Percentiles rank a stretch among this genome's conserved stretches.
These are phyloP conservation scores for Kuraishia ogatae DNA, from an alignment of 805 yeast species.

Conservation along the genomic window DNA sequence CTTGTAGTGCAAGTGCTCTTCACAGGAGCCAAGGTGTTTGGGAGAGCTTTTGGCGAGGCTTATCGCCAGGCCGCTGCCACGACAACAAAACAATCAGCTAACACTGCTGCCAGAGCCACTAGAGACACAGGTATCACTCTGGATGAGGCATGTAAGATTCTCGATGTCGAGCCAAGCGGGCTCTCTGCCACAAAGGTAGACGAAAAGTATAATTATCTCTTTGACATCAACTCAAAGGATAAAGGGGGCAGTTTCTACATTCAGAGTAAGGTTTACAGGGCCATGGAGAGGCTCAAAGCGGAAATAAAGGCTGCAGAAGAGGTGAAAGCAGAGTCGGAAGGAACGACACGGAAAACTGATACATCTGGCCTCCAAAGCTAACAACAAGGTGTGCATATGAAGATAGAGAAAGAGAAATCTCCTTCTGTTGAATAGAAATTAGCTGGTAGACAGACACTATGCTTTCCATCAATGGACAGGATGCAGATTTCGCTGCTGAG, in stretches of 20 bases:
- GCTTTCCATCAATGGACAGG: not conserved
- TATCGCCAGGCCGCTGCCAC: constrained; percentile 95
- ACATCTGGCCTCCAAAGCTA: constrained; percentile 1
- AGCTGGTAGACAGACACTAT: too few species aligned
- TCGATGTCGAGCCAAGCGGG: constrained; percentile 61
- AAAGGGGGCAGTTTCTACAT: constrained; percentile 94
- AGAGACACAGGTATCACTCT: constrained; percentile 72
- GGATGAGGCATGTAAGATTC: constrained; percentile 86
- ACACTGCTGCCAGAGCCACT: constrained; percentile 34
- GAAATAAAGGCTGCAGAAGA: constrained; percentile 56
- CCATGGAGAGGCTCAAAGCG: constrained; percentile 81
- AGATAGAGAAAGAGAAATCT: not conserved
- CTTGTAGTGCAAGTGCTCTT: constrained; percentile 79
- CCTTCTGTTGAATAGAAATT: too few species aligned
- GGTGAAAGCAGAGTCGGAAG: constrained; percentile 18
- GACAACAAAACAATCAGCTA: constrained; percentile 63
- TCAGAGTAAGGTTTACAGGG: constrained; percentile 89
- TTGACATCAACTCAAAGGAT: constrained; percentile 84
- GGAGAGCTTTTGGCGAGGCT: constrained; percentile 94
- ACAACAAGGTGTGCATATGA: not conserved
- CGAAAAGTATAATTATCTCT: constrained; percentile 70
- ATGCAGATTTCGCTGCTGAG: not conserved
- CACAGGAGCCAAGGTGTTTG: constrained; percentile 94
- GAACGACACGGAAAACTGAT: constrained; percentile 7
- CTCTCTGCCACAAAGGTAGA: constrained; percentile 52